Evolutionary conservation across 208 protist genomes (phyloP), one percentile per base, ranked within the genome.

Genomic region (Wallacemonas collosoma): DNA sequence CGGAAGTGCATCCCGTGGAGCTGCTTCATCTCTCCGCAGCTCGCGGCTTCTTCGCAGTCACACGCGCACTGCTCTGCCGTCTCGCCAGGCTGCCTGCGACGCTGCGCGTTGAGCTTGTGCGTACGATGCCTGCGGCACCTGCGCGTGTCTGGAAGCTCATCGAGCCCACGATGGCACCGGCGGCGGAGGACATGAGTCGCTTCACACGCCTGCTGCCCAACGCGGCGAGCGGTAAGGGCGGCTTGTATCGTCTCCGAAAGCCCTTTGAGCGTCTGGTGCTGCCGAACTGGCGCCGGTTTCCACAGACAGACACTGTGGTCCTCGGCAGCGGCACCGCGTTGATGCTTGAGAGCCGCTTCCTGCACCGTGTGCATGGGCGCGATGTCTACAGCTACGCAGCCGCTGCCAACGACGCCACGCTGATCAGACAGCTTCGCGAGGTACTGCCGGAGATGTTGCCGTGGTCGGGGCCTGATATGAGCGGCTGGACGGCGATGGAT

Each of bases 361-460:
- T 71, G 55, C 86, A 95, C 65, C 90, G 90, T 17, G 57, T 83
- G 45, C 71, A 74, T 35, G 36, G 79, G 44, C 83, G 90, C 44
- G 90, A 95, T 50, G 90, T 86, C 43, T 93, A 87, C 71, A 95
- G 87, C 74, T 93, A 87, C 80, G 85, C 82, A 17, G 88, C 80
- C 35, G 84, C 54, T n/a, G 80, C 81, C 35, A 75, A 76, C 17
- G 45, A 85, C 55, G 66, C 14, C 6, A 15, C 15, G 45, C 53
- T 81, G 8, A 3, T 81, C 2, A 43, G 61, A 2, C 58, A 54
- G 53, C 56, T 80, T 3, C 45, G 69, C 2, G 68, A 72, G 6
- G 78, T 82, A 9, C 54, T 95, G 47, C 66, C 90, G 7, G 47
- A 79, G 60, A 47, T 54, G 53, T 73, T 93, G 41, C 86, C 87